A percentile compares a stretch with the other conserved stretches of the same genome.
These are phyloP conservation scores for Blastobotrys aristatus DNA, from an alignment of 1,139 yeast genomes.

Conservation along the genomic window DNA sequence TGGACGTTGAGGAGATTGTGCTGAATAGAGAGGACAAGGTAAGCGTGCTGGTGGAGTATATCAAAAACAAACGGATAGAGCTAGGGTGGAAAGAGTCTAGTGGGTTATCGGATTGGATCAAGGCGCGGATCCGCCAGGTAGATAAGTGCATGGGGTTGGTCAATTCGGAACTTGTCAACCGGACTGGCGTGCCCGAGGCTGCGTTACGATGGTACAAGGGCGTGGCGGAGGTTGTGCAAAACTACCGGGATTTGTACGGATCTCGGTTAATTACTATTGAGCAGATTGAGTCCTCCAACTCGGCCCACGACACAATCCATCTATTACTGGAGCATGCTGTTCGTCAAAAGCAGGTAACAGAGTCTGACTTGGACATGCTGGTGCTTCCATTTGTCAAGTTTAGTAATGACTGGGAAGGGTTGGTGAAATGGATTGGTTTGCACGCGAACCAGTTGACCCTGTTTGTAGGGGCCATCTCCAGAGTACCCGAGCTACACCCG, in stretches of 20 bases:
- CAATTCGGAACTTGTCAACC: conserved; percentile 14
- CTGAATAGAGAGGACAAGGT: conserved; percentile 15
- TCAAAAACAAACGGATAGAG: conserved; percentile 13
- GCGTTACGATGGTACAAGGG: conserved; percentile 25
- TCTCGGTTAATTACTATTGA: conserved; percentile 9
- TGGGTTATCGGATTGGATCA: conserved; percentile 20
- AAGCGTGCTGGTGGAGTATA: conserved; percentile 14
- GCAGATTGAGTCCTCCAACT: conserved; percentile 1
- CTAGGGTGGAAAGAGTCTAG: conserved; percentile 19
- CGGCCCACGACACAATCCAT: not conserved
- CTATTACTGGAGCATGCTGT: not conserved
- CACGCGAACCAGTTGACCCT: conserved; percentile 1
- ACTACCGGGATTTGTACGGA: conserved; percentile 15
- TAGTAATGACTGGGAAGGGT: conserved; percentile 17
- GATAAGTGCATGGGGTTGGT: conserved; percentile 23
- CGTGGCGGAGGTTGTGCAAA: conserved; percentile 21
- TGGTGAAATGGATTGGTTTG: conserved; percentile 21
- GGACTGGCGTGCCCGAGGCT: conserved; percentile 16
- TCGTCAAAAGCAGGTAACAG: not conserved
- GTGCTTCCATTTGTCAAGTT: conserved; percentile 24
- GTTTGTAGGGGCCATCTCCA: conserved; percentile 13
- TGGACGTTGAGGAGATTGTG: conserved; percentile 4
- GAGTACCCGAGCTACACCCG: conserved; percentile 6
- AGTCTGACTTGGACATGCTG: conserved; percentile 23
- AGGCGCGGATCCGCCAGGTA: conserved; percentile 22